Base-by-base conservation (phyloP, 345 rosid genomes). In the Aegle marmelos region DNA sequence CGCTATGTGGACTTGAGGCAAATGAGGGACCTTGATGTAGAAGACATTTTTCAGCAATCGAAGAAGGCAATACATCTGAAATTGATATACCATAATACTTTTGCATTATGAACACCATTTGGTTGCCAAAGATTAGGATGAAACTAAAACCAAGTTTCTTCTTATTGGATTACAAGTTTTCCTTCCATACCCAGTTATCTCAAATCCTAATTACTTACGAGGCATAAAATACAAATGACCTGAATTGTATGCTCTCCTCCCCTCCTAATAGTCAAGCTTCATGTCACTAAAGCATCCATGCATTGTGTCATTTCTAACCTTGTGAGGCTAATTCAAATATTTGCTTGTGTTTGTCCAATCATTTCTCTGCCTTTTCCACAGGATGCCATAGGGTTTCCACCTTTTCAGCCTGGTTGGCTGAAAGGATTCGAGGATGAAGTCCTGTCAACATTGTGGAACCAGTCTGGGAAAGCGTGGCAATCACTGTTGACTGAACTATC, bases 391-490 rank as follows among this genome's bases (percentile, higher is more conserved):
- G 80, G 74, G 68, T 36, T 69, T 73, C 60, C 80, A 21, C 57
- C 72, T 4, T 59, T 56, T 65, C 83, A 78, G 79, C 78, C 88
- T 65, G 90, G 84, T 79, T 85, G 88, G 90, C 61, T 85, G 80
- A 89, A 83, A 65, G 84, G 68, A 72, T 78, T 88, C 6, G 88
- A 87, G n/a, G 88, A 89, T 33, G 87, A 85, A 71, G 82, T 73
- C 4, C 74, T 85, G n/a, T 82, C 87, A 64, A 83, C 76, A 34
- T 72, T 90, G 53, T 88, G 93, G 91, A 83, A 84, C 76, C 90
- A 83, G 82, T 84, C 91, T n/a, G 84, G 83, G 67, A 88, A 81
- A 82, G 95, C 90, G 56, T 95, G 98, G 99, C 73, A 72, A 68
- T 80, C 86, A 45, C 76, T 92, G 59, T 37, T 95, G 82, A 71